These are phyloP conservation scores for Omphalea diandra DNA, from an alignment of 441 rosid species.

Conservation along the genomic window DNA sequence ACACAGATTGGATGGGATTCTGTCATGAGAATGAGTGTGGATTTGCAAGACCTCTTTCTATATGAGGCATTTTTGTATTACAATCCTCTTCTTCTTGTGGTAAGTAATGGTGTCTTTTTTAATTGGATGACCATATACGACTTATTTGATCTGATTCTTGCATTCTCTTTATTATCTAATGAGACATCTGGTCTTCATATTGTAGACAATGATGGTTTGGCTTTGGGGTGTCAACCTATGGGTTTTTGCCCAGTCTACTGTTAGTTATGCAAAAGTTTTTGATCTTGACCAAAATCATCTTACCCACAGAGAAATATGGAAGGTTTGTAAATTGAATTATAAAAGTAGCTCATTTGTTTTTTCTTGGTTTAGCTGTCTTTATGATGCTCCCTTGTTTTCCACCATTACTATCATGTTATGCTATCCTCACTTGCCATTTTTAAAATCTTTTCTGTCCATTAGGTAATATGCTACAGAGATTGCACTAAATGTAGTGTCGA, in stretches of 20 bases:
- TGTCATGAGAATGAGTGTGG: constrained; percentile 88
- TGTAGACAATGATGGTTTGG: constrained; percentile 97
- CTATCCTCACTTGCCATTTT: neutral
- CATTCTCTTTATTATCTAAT: constrained; percentile 6
- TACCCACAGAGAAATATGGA: constrained; percentile 89
- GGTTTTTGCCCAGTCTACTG: constrained; percentile 79
- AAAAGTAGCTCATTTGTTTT: neutral
- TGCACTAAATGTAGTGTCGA: neutral
- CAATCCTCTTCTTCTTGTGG: constrained; percentile 98
- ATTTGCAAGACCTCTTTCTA: constrained; percentile 78
- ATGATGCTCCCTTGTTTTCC: neutral
- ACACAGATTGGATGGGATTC: constrained; percentile 76
- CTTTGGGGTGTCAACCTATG: constrained; percentile 93
- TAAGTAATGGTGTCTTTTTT: constrained; percentile 34
- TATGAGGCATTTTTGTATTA: constrained; percentile 93
- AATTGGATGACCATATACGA: neutral
- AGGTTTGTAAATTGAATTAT: constrained; percentile 58
- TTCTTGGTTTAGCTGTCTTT: neutral
- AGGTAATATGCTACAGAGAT: neutral
- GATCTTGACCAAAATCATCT: constrained; percentile 87
- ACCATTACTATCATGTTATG: neutral
- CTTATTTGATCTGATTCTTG: neutral
- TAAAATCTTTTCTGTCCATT: neutral
- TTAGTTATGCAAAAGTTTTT: constrained; percentile 74
- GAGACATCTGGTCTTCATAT: constrained; percentile 23